These are phyloP conservation scores for Saccharomycopsis olivae DNA, from an alignment of 805 yeast genomes.

Conservation along the genomic window DNA sequence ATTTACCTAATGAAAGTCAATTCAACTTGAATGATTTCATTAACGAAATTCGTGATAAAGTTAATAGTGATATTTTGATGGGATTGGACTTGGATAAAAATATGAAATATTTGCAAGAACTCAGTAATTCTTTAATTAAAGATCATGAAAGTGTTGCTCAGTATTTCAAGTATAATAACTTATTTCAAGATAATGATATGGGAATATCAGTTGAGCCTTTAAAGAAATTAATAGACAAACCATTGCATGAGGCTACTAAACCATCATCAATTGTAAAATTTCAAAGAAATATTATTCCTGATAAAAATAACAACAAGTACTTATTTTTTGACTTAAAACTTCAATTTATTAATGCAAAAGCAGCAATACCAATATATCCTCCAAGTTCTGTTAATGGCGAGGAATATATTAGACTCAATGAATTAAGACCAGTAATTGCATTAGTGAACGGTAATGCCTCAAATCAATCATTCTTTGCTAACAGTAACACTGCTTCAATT, in stretches of 20 bases:
- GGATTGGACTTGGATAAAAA: conserved; percentile 2
- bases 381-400: conserved; percentile 34
- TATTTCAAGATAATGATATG: conserved; percentile 16
- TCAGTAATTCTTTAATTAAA: background rate
- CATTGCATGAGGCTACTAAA: background rate
- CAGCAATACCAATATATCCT: conserved; percentile 8
- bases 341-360: conserved; percentile 39
- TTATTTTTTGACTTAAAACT: conserved; percentile 59
- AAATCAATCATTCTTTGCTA: conserved; percentile 18
- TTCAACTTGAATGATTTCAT: conserved; percentile 22
- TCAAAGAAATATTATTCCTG: background rate
- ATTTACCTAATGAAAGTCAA: conserved; percentile 44
- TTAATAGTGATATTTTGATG: conserved; percentile 9
- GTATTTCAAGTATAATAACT: conserved; percentile 9
- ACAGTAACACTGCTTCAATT: conserved; percentile 5
- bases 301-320: conserved; percentile 29
- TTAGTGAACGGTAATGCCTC: conserved; percentile 39
- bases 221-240: background rate
- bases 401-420: conserved; percentile 47
- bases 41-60: conserved; percentile 16
- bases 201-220: background rate
- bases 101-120: background rate
- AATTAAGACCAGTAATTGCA: conserved; percentile 49
- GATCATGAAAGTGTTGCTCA: conserved; percentile 5
- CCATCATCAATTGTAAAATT: background rate